Base-by-base conservation (phyloP, 208 protist genomes). In the Crithidia sp. region DNA sequence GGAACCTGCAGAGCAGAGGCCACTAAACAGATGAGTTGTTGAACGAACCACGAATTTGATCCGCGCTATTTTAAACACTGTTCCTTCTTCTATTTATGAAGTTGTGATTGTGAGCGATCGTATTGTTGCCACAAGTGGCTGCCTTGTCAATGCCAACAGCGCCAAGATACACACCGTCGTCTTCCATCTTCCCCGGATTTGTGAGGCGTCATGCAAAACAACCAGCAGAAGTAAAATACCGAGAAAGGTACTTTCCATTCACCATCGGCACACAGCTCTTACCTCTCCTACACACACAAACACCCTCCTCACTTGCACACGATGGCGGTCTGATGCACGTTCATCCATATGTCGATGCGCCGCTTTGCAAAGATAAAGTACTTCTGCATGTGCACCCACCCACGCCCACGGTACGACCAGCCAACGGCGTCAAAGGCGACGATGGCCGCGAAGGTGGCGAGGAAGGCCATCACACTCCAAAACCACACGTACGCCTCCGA, bases 311-410 rank as follows among this genome's bases (percentile, higher is more conserved):
- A 52, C 10, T 43, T 61, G 14, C 50, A 16, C 40, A 81, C 70
- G 16, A 95, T 47, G 5, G 88, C 79, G 2, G 79, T 86, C 17
- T 87, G 80, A 57, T 89, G 79, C 40, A 81, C 78, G 16, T 87
- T 87, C 83, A 86, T 90, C 53, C 81, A 79, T 36, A 91, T 86
- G 56, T 90, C 83, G 14, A 86, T 47, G 5, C 89, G 83, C 5
- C 88, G 89, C 68, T 87, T 86, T 12, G 71, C 76, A n/a, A 96
- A 73, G 58, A 96, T 90, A 55, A 94, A 54, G 71, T 93, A 88
- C 66, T 94, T 94, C n/a, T 92, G 86, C 79, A 92, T 76, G 71
- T 94, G 77, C 54, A 94, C 85, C 92, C 92, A 96, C 4, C 66
- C 76, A 5, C 85, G 79, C 4, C 87, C 91, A 41, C 74, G 69